Base-by-base conservation (phyloP, 805 yeast genomes). In the Saturnispora kantuleensis region DNA sequence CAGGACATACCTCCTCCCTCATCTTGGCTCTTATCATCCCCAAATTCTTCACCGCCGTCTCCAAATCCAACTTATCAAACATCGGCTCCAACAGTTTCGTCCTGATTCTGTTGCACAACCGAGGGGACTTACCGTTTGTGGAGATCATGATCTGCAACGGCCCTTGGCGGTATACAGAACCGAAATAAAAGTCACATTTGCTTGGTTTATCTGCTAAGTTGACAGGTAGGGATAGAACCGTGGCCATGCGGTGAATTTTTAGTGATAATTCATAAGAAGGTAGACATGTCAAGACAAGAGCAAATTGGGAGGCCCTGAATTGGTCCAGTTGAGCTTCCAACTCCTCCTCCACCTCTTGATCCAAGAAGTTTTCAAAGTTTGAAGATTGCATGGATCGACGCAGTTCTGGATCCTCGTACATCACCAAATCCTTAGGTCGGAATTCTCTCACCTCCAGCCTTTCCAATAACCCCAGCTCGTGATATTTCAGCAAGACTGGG, bases 141-240 rank as follows among this genome's bases (percentile, higher is more conserved):
- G 86, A 77, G 11, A 85, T 81, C 89, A 85, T 80, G 33, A 85
- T 71, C 57, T 84, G 93, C 41, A 85, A 64, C 12, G 79, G 76
- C 12, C 89, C 93, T 50, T 74, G 75, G 55, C 84, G 71, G 59
- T 76, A 78, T 66, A 81, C 78, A 18, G 89, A 76, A 1, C 95
- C 95, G 60, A 85, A 85, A 64, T 84, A 85, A 61, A 84, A 85
- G 60, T 85, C 95, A 65, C 95, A 85, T 48, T 77, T 65, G n/a
- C 74, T 73, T 3, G 95, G 94, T 49, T 82, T 82, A 59, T 85
- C 95, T 1, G 95, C 95, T 34, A 84, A 80, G 56, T 85, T 85
- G 18, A 83, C 86, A 21, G 77, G 75, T 59, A 86, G 51, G 46
- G 77, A 63, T 37, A 67, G 53, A 41, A 60, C 53, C 48, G 68